Percentiles rank a stretch among this genome's conserved stretches.
Conservation (phyloP, 2,329 filamentous ascomycete genomes). For the Aspergillus versicolor region DNA sequence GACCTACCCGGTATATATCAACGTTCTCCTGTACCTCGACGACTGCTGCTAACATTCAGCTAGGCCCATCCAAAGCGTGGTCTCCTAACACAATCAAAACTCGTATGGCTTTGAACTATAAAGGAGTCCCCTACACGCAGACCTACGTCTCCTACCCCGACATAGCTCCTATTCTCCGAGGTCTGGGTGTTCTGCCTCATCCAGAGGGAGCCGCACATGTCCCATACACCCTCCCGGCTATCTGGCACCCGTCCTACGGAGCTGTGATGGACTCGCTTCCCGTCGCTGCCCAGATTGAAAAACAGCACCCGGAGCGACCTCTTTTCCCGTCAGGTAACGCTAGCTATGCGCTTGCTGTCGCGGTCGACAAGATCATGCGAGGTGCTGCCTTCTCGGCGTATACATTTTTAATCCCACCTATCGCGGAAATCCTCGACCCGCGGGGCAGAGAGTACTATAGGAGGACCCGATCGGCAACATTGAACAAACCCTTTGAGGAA, state of each 20-base stretch:
- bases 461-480: conserved; percentile 25
- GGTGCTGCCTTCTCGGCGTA: background rate
- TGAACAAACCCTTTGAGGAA: conserved; percentile 30
- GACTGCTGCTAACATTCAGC: background rate
- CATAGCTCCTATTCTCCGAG: conserved; percentile 27
- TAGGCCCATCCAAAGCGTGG: conserved; percentile 31
- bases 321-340: conserved; percentile 35
- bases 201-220: conserved; percentile 3
- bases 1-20: conserved; percentile 24
- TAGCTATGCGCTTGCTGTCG: conserved; percentile 32
- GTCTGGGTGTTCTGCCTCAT: conserved; percentile 23
- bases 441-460: conserved; percentile 31
- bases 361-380: conserved; percentile 17
- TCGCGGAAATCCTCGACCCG: conserved; percentile 26
- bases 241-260: conserved; percentile 28
- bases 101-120: conserved; percentile 27
- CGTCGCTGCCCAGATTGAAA: conserved; percentile 33
- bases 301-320: conserved; percentile 26
- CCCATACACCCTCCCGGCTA: conserved; percentile 35
- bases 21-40: background rate
- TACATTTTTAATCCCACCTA: conserved; percentile 24
- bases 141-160: conserved; percentile 29
- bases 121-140: conserved; percentile 27
- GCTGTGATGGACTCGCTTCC: conserved; percentile 35
- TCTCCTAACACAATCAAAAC: conserved; percentile 28